Evolutionary conservation across 31 red algal genomes (phyloP).

Genomic region (Odonthalia washingtoniensis): DNA sequence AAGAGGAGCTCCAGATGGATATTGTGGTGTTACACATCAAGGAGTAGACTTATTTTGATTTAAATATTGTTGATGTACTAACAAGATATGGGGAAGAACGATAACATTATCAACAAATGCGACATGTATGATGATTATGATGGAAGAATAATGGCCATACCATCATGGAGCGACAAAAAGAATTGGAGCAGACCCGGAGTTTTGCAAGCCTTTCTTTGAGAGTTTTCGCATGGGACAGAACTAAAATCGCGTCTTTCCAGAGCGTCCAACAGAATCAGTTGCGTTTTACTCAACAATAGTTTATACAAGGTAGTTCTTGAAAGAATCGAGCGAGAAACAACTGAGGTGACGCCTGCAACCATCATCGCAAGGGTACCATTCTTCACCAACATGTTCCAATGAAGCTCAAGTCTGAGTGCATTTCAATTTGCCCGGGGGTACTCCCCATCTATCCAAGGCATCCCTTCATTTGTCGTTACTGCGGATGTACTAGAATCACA

Average conservation of each 20-base stretch:
- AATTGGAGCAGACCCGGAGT: constrained; percentile 29
- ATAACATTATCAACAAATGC: not conserved
- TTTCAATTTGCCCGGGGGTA: constrained; percentile 2
- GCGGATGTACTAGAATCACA: not conserved
- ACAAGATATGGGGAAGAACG: constrained; percentile 25
- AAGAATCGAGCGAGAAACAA: not conserved
- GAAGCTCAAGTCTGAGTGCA: not conserved
- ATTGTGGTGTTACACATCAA: too few relatives aligned
- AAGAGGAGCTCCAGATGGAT: constrained; percentile 4
- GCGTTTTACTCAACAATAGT: constrained; percentile 22
- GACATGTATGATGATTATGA: not conserved
- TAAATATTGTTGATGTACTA: constrained; percentile 21
- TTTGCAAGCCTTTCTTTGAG: constrained; percentile 20
- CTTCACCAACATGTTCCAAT: not conserved
- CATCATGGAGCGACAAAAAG: constrained; percentile 2
- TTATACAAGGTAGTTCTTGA: not conserved
- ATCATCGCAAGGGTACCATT: not conserved
- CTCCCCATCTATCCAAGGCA: not conserved
- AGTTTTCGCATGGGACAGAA: constrained; percentile 5
- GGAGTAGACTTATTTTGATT: constrained; percentile 6
- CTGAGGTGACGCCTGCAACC: not conserved
- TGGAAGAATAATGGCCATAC: constrained; percentile 26
- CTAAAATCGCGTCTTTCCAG: constrained; percentile 1
- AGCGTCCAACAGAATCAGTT: not conserved
- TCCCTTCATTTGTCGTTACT: not conserved